Base-by-base conservation (phyloP, 305 asterid species). In the Caryopteris hybrid region DNA sequence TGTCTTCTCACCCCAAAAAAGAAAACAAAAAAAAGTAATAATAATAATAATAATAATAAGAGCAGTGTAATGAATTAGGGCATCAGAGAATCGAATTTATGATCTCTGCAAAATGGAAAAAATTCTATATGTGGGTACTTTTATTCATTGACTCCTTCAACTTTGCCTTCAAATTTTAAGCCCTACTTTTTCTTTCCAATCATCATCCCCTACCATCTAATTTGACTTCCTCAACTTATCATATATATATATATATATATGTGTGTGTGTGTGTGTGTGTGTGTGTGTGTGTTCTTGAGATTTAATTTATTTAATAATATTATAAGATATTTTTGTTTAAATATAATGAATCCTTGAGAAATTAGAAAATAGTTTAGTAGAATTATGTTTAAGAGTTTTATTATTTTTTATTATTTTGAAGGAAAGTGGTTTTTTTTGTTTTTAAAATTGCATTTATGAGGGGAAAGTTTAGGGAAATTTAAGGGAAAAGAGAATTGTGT, bases 191-290 rank as follows among this genome's bases (percentile, higher is more conserved):
- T 69, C 78, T 66, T 14, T 64, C 66, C 78, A 73, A 79, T 76
- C 86, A 84, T 84, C 79, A 86, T 77, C 56, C 46, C 79, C 80
- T 78, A 64, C 63, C 60, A 76, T 71, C 70, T 74, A 78, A 52
- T 76, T 86, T 86, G 86, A 76, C 82, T 76, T 76, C 33, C 70
- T 62, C 73, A 55, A 6, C 65, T 43, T 53, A 6, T 29, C 34
- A 33, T n/a, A 23, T 14, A 23, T 46, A 6, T 10, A 66, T 38
- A 2, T 21, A 22, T 8, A 18, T 45, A 7, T 10, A 46, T 29
- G 54, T 33, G 6, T 27, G n/a, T n/a, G n/a, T n/a, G n/a, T n/a
- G n/a, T n/a, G n/a, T n/a, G n/a, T n/a, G n/a, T n/a, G n/a, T n/a
- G n/a, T n/a, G n/a, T n/a, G n/a, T n/a, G n/a, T n/a, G n/a, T n/a